Percentiles rank a stretch among this genome's conserved stretches.
phyloP scores from a whole-genome alignment of 768 basidiomycete genomes.

The Tylopilus subfusipes region DNA sequence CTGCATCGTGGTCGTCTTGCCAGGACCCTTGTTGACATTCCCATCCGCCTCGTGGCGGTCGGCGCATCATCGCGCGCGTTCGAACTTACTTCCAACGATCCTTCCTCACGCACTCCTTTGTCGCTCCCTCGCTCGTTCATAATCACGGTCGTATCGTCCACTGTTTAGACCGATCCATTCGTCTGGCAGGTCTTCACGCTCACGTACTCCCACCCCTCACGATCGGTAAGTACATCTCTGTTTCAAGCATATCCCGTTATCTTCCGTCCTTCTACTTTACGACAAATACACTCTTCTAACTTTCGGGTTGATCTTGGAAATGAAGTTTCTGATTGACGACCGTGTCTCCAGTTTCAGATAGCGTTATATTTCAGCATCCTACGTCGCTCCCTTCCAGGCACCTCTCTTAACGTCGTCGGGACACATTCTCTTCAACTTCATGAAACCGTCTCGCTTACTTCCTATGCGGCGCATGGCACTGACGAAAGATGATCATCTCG shows the following conservation, averaged over 20 bases:
- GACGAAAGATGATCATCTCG: conserved; percentile 27
- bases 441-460: conserved; percentile 24
- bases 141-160: conserved; percentile 11
- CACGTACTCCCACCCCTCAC: conserved; percentile 17
- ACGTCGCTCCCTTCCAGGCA: conserved; percentile 10
- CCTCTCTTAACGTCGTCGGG: conserved; percentile 11
- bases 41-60: conserved; percentile 15
- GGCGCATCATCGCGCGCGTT: conserved; percentile 6
- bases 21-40: conserved; percentile 5
- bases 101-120: conserved; percentile 5
- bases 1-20: conserved; percentile 7
- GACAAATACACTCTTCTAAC: conserved; percentile 2
- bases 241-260: conserved; percentile 4
- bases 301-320: conserved; percentile 15
- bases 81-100: conserved; percentile 1
- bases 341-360: conserved; percentile 13
- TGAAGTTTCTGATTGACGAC: conserved; percentile 18
- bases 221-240: conserved; percentile 21
- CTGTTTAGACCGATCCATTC: conserved; percentile 1
- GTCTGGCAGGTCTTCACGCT: background rate
- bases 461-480: conserved; percentile 21
- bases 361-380: conserved; percentile 6
- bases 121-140: conserved; percentile 14
- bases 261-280: conserved; percentile 4
- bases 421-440: conserved; percentile 15